Base-by-base conservation (phyloP, 2,329 filamentous ascomycete species). In the Cladosporium oxysporum region DNA sequence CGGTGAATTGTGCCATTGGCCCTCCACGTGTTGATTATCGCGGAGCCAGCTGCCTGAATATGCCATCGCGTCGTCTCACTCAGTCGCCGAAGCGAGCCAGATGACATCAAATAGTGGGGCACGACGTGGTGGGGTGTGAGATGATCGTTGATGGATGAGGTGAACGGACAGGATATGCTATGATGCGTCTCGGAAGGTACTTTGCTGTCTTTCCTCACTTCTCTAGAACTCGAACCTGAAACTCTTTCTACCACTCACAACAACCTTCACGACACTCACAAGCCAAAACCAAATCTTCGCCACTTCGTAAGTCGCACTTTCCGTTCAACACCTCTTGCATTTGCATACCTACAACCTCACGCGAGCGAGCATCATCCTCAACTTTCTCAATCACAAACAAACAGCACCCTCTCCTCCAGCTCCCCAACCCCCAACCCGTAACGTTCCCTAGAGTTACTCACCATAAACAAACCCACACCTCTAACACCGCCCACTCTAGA, bases 31-130 rank as follows among this genome's bases (percentile, higher is more conserved):
- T 12, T 26, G 21, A 47, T 8, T 31, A 8, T 60, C 31, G 26
- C 55, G 55, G 33, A 58, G 18, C 28, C 5, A 55, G 50, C 7
- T 33, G 58, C 58, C 23, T 60, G 58, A 49, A 33, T 31, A 23
- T 58, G 31, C 31, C 55, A 21, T 14, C 23, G 31, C 14, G 47
- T 16, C 50, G 6, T 21, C n/a, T 60, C 37, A 41, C 37, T 60
- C 41, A 49, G n/a, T 55, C 52, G 33, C 37, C 23, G 33, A 60
- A 60, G 58, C 58, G 58, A 60, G 41, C 37, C 11, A 49, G 28
- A 60, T 60, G 58, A 60, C 58, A 60, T 60, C 58, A 60, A 41
- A 33, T 41, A 58, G 58, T 60, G 58, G 58, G 58, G 58, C 58
- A 14, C 28, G 58, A 33, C 58, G 41, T 50, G 58, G 58, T 60